Evolutionary conservation across 805 yeast genomes (phyloP).

Genomic region (Cyberlindnera xylosilytica): DNA sequence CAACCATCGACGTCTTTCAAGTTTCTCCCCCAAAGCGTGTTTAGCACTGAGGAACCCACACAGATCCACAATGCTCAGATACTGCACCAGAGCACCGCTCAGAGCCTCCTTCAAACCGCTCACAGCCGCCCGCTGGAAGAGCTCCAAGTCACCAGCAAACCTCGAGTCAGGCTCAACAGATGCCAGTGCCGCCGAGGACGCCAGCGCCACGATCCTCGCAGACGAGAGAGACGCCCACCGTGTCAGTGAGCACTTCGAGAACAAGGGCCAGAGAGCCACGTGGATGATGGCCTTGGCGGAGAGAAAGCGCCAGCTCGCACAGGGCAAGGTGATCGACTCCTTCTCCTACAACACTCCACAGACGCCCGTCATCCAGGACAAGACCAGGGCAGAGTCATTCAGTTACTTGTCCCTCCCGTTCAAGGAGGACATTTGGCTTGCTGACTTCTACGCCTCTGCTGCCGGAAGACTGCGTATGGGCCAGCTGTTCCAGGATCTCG

Average conservation of each 20-base stretch:
- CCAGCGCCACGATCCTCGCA: conserved; percentile 65
- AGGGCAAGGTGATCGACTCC: conserved; percentile 71
- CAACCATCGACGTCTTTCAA: too few species aligned
- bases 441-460: conserved; percentile 87
- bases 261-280: conserved; percentile 49
- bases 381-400: conserved; percentile 76
- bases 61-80: conserved; percentile 2
- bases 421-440: conserved; percentile 74
- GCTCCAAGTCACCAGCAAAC: conserved; percentile 28
- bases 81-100: background rate
- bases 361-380: conserved; percentile 66
- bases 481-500: conserved; percentile 90
- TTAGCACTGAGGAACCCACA: too few species aligned
- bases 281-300: conserved; percentile 86
- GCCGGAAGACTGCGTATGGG: conserved; percentile 92
- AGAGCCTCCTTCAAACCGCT: background rate
- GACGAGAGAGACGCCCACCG: conserved; percentile 54
- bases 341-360: conserved; percentile 70
- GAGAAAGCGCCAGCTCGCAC: conserved; percentile 62
- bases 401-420: conserved; percentile 71
- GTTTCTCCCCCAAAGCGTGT: too few species aligned
- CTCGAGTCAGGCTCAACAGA: conserved; percentile 39
- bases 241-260: conserved; percentile 26
- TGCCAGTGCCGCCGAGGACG: conserved; percentile 68
- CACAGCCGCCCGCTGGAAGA: conserved; percentile 15